Base-by-base conservation (phyloP, 345 rosid species). In the Passiflora organensis region DNA sequence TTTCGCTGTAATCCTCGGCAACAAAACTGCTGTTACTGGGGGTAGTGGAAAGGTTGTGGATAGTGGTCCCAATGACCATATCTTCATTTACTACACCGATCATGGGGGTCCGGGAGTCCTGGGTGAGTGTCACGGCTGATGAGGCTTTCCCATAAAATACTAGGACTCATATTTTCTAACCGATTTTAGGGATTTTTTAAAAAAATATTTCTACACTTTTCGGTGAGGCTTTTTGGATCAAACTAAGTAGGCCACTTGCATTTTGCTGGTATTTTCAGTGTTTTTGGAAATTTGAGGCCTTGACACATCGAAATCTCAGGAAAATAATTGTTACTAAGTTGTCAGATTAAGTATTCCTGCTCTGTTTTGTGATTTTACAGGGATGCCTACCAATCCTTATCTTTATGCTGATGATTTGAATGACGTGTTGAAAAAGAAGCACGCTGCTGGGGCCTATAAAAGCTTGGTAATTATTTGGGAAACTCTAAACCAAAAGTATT, bases 81-180 rank as follows among this genome's bases (percentile, higher is more conserved):
- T 94, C 56, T 94, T 94, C 78, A 75, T 89, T 19, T 87, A 72
- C 68, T 89, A 89, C 36, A 59, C 85, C 10, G 97, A 87, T 64
- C 97, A 94, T 68, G 99, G 97, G 6, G 96, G 97, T 68, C 95
- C 99, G 19, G 96, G 96, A 32, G 85, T 87, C 52, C 85, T 94
- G 14, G 97, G 99, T 94, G 51, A 73, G 97, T 81, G 64, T 14
- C 62, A 37, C 25, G 18, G 15, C 11, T 34, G n/a, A 13, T 8
- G 41, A n/a, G n/a, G n/a, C n/a, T n/a, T n/a, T n/a, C n/a, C n/a
- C n/a, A n/a, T n/a, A n/a, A n/a, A n/a, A n/a, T n/a, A n/a, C n/a
- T n/a, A n/a, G n/a, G n/a, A n/a, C n/a, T n/a, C n/a, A n/a, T n/a
- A n/a, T n/a, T n/a, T n/a, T n/a, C n/a, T n/a, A n/a, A n/a, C n/a